Percentiles rank a stretch among this genome's conserved stretches.
Evolutionary conservation across 495 filamentous ascomycete genomes (phyloP).

Genomic region (Daldinia caldariorum): DNA sequence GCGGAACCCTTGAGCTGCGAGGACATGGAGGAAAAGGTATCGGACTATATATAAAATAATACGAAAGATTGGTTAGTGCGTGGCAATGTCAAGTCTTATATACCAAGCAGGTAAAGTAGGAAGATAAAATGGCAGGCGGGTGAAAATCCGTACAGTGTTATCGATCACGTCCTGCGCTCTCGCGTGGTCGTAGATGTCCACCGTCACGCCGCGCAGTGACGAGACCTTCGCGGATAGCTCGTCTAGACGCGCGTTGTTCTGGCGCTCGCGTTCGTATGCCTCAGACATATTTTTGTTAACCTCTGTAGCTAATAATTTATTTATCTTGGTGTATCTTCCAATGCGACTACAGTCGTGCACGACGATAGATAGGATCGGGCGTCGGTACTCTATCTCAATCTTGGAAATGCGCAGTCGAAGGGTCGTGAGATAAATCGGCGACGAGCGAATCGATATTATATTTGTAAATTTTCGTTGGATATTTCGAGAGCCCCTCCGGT

Average conservation of each 20-base stretch:
- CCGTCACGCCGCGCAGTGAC: conserved; percentile 92
- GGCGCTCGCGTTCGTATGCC: conserved; percentile 92
- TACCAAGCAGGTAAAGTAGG: background rate
- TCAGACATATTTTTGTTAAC: conserved; percentile 76
- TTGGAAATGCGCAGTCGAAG: conserved; percentile 2
- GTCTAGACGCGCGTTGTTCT: conserved; percentile 95
- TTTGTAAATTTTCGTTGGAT: background rate
- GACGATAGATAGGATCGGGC: background rate
- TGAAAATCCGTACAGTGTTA: conserved; percentile 69
- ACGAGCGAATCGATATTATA: background rate
- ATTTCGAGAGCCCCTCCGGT: conserved; percentile 1
- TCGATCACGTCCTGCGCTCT: conserved; percentile 87
- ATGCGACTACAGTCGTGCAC: background rate
- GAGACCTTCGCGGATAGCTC: conserved; percentile 91
- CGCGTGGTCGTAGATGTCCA: conserved; percentile 97
- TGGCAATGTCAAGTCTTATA: no score
- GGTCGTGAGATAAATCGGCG: background rate
- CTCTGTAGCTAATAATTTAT: conserved; percentile 14
- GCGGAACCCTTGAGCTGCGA: conserved; percentile 84
- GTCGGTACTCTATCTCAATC: background rate
- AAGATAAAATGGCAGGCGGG: background rate
- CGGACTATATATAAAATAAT: conserved; percentile 55
- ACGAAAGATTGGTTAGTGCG: no score
- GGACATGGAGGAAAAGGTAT: conserved; percentile 68
- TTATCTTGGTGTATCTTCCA: background rate